Conservation (phyloP, 2,329 filamentous ascomycete species). For the Simplicillium aogashimaense region DNA sequence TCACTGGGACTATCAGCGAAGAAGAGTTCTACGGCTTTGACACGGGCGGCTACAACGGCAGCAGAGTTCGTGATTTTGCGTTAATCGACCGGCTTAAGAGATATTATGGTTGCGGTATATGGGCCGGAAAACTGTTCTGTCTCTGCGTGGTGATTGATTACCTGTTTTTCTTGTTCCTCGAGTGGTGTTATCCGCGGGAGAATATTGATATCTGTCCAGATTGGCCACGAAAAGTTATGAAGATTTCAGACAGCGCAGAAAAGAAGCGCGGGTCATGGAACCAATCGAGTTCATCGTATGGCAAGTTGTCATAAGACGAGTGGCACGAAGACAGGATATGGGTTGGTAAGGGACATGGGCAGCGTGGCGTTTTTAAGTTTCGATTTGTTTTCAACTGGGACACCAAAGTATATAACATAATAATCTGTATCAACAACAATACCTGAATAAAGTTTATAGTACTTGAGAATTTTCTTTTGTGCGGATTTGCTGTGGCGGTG, state of each 20-base stretch:
- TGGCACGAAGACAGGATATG: no score
- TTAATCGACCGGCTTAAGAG: conserved; percentile 90
- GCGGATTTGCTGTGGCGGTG: no score
- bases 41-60: conserved; percentile 57
- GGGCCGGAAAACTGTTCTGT: conserved; percentile 96
- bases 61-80: conserved; percentile 74
- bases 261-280: conserved; percentile 19
- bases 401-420: no score
- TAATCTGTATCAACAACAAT: no score
- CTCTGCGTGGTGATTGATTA: conserved; percentile 93
- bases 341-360: no score
- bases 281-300: conserved; percentile 21
- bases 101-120: conserved; percentile 96
- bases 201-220: conserved; percentile 82
- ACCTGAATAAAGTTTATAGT: no score
- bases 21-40: conserved; percentile 83
- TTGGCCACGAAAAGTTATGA: conserved; percentile 69
- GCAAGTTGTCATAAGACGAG: conserved; percentile 10
- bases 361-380: no score
- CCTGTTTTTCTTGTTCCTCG: conserved; percentile 76
- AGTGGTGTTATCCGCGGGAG: conserved; percentile 75
- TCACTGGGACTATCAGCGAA: conserved; percentile 75
- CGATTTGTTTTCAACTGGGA: no score
- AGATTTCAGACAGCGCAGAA: no score
- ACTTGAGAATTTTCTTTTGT: no score